Conservation (phyloP, 805 yeast species). For the Yarrowia sp. region DNA sequence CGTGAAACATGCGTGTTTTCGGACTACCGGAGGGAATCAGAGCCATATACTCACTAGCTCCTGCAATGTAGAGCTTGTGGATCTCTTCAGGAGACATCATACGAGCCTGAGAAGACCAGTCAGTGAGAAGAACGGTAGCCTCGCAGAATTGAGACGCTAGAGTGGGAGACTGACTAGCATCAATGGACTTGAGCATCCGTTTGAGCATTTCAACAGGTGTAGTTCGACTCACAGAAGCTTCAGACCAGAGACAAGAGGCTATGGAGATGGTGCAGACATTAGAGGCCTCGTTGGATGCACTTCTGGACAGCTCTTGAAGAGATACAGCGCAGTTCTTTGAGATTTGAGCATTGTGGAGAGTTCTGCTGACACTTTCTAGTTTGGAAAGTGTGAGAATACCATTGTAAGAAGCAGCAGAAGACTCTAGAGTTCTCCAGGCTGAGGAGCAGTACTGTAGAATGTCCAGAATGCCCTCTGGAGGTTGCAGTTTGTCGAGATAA, state of each 20-base stretch:
- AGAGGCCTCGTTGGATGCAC: not conserved
- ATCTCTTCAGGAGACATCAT: slow-evolving; percentile 33
- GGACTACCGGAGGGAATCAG: not conserved
- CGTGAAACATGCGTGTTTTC: slow-evolving; percentile 24
- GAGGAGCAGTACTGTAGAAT: slow-evolving; percentile 16
- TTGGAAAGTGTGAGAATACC: slow-evolving; percentile 2
- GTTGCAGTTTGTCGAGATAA: slow-evolving; percentile 1
- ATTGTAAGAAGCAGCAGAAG: not conserved
- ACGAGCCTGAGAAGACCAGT: slow-evolving; percentile 28
- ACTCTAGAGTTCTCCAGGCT: not conserved
- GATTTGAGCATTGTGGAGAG: slow-evolving; percentile 7
- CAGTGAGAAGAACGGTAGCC: slow-evolving; percentile 9
- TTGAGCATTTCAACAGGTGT: slow-evolving; percentile 27
- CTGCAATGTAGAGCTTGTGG: slow-evolving; percentile 1
- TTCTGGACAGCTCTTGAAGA: not conserved
- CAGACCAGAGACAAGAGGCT: slow-evolving; percentile 18
- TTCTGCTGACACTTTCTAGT: not conserved
- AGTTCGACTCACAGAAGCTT: slow-evolving; percentile 2
- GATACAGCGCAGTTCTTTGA: slow-evolving; percentile 25
- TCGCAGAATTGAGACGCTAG: slow-evolving; percentile 13
- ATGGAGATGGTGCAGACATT: slow-evolving; percentile 27
- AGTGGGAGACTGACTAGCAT: not conserved
- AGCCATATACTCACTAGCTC: not conserved
- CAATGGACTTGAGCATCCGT: not conserved
- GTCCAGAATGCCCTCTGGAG: slow-evolving; percentile 10